Percentiles rank a stretch among this genome's conserved stretches.
phyloP scores from a whole-genome alignment of 805 yeast genomes.

The Starmerella khaoyaiensis region DNA sequence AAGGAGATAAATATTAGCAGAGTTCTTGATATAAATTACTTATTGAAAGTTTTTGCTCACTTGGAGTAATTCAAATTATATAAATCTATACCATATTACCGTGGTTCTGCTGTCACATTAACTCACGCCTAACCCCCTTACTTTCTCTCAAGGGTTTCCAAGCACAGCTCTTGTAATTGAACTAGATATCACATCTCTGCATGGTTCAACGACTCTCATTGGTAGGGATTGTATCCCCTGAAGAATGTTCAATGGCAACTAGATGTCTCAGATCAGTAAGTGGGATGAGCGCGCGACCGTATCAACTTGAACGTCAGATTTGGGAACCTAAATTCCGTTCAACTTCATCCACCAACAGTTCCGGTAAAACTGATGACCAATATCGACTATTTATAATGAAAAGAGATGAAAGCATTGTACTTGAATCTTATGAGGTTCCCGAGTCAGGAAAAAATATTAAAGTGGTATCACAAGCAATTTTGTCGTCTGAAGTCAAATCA shows the following conservation, averaged over 20 bases:
- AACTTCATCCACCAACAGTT: slow-evolving; percentile 17
- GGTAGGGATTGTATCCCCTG: slow-evolving; percentile 24
- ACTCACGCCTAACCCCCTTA: too few species aligned
- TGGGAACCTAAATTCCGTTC: slow-evolving; percentile 27
- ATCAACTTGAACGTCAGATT: slow-evolving; percentile 23
- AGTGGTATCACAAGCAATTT: slow-evolving; percentile 52
- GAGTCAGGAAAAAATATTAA: slow-evolving; percentile 32
- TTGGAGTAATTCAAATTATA: too few species aligned
- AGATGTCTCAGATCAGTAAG: slow-evolving; percentile 28
- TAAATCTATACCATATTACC: too few species aligned
- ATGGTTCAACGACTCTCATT: slow-evolving; percentile 31
- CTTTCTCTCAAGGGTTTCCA: too few species aligned
- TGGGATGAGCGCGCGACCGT: slow-evolving; percentile 27
- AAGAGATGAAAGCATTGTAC: slow-evolving; percentile 1
- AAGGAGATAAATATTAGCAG: too few species aligned
- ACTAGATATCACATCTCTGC: too few species aligned
- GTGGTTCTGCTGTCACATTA: too few species aligned
- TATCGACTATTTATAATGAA: slow-evolving; percentile 24
- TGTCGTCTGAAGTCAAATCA: slow-evolving; percentile 35
- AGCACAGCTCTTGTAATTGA: too few species aligned
- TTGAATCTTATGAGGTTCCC: slow-evolving; percentile 28
- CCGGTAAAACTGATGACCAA: slow-evolving; percentile 22
- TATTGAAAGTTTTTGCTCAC: too few species aligned
- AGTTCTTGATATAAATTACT: too few species aligned
- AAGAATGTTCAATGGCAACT: slow-evolving; percentile 25